phyloP scores from a whole-genome alignment of 108 stramenopile genomes.

The Cyclotella baltica region DNA sequence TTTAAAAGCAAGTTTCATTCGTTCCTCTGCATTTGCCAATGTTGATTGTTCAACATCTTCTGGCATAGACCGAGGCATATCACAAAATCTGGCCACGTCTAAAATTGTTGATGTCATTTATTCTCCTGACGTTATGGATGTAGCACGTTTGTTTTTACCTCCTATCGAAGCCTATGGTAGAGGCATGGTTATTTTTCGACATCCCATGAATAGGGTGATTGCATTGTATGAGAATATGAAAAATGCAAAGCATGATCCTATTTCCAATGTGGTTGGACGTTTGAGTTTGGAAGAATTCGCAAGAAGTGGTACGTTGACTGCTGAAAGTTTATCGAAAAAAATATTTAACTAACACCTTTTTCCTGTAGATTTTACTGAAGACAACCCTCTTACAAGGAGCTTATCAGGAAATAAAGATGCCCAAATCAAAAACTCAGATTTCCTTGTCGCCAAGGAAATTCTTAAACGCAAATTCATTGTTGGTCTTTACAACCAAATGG shows the following conservation, averaged over 20 bases:
- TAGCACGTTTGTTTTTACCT: slow-evolving; percentile 35
- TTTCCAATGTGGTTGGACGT: neutral
- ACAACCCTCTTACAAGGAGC: slow-evolving; percentile 49
- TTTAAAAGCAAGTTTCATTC: slow-evolving; percentile 14
- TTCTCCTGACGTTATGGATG: slow-evolving; percentile 24
- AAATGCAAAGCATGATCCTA: neutral
- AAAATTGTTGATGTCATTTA: slow-evolving; percentile 24
- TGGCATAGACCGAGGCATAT: slow-evolving; percentile 31
- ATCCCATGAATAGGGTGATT: slow-evolving; percentile 34
- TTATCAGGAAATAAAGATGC: slow-evolving; percentile 23
- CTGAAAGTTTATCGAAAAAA: no score
- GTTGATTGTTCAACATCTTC: slow-evolving; percentile 36
- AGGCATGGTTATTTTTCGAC: slow-evolving; percentile 25
- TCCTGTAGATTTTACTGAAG: slow-evolving; percentile 35
- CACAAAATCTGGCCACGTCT: slow-evolving; percentile 32
- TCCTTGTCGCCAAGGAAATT: slow-evolving; percentile 50
- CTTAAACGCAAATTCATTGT: slow-evolving; percentile 56
- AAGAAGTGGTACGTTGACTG: slow-evolving; percentile 37
- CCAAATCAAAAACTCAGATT: slow-evolving; percentile 18
- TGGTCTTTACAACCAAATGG: slow-evolving; percentile 40
- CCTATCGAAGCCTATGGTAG: slow-evolving; percentile 29
- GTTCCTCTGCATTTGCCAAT: slow-evolving; percentile 27
- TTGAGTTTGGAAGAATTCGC: slow-evolving; percentile 32
- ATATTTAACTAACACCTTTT: no score
- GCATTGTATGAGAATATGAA: slow-evolving; percentile 33